Conservation (phyloP, 768 basidiomycete species). For the Calocera viscosa region DNA sequence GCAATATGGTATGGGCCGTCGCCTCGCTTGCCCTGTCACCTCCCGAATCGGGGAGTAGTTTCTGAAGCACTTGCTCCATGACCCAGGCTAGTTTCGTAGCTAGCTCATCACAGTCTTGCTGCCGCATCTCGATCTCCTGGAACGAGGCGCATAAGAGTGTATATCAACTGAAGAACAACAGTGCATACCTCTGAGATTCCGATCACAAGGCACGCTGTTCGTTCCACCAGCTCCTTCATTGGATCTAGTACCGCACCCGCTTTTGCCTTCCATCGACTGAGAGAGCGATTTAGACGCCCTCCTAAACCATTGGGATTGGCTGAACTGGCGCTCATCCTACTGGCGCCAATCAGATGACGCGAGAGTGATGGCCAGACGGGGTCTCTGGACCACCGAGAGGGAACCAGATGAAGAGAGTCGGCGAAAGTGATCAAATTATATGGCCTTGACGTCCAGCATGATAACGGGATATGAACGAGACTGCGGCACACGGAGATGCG, state of each 20-base stretch:
- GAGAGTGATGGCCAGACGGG: no score
- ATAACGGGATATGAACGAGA: no score
- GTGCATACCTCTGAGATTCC: not conserved
- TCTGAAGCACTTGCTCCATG: not conserved
- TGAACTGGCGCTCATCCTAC: no score
- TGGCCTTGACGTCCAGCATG: no score
- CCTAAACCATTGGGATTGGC: no score
- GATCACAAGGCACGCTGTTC: not conserved
- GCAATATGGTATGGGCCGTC: not conserved
- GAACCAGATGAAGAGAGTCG: no score
- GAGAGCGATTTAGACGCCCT: no score
- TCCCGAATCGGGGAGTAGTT: not conserved
- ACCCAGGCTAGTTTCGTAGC: not conserved
- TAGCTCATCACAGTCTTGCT: not conserved
- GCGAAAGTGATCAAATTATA: no score
- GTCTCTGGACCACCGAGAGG: no score
- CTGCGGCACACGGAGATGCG: no score
- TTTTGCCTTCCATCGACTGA: no score
- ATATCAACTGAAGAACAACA: not conserved
- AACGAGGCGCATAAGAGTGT: not conserved
- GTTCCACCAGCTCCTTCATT: not conserved
- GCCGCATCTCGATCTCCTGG: not conserved
- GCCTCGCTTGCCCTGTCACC: not conserved
- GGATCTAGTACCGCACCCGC: not conserved
- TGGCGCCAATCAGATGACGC: no score